Conservation (phyloP, 495 filamentous ascomycete species). For the Trichocladium uniseriatum region DNA sequence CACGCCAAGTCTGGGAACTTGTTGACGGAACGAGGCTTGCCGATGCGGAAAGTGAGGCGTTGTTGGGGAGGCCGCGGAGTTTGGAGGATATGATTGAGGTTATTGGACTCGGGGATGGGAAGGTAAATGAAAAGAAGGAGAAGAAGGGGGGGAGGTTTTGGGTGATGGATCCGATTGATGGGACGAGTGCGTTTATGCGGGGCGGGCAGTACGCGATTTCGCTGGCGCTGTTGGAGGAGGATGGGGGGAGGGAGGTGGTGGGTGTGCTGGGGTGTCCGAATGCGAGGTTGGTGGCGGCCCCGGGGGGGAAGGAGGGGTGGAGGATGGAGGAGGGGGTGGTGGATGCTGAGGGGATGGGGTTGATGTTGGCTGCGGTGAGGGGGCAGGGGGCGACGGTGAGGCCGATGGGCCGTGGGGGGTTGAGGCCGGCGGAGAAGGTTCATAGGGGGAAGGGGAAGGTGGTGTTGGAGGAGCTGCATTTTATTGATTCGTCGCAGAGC, state of each 20-base stretch:
- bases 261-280: slow-evolving; percentile 53
- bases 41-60: slow-evolving; percentile 29
- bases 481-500: slow-evolving; percentile 37
- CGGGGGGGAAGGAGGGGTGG: slow-evolving; percentile 4
- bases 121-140: slow-evolving; percentile 15
- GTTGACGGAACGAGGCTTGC: slow-evolving; percentile 32
- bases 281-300: slow-evolving; percentile 22
- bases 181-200: slow-evolving; percentile 48
- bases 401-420: slow-evolving; percentile 30
- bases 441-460: slow-evolving; percentile 11
- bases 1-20: slow-evolving; percentile 41
- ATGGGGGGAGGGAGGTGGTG: slow-evolving; percentile 39
- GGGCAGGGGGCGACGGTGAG: slow-evolving; percentile 44
- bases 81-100: slow-evolving; percentile 44
- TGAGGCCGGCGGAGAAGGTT: slow-evolving; percentile 25
- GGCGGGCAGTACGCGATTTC: slow-evolving; percentile 52
- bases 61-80: slow-evolving; percentile 30
- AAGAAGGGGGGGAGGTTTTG: slow-evolving; percentile 37
- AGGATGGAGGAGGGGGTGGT: slow-evolving; percentile 39
- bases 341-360: slow-evolving; percentile 41
- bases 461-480: slow-evolving; percentile 32
- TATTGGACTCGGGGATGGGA: slow-evolving; percentile 46
- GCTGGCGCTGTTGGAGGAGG: slow-evolving; percentile 42
- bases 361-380: slow-evolving; percentile 43
- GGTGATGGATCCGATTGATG: slow-evolving; percentile 55